These are phyloP conservation scores for Erodium moschatum DNA, from an alignment of 441 rosid species.

Conservation along the genomic window DNA sequence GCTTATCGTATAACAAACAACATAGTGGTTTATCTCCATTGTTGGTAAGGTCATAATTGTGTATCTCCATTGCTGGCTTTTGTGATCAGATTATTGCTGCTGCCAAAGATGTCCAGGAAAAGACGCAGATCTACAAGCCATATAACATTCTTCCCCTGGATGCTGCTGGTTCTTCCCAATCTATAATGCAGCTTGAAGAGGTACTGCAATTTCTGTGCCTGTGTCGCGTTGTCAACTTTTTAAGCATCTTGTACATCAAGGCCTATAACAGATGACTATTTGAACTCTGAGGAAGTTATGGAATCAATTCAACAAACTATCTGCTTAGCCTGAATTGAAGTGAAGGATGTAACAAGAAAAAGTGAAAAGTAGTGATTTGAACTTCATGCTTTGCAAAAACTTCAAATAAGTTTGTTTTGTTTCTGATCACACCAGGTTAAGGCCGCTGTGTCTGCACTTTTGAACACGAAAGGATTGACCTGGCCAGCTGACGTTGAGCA, in stretches of 20 bases:
- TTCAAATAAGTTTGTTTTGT: background rate
- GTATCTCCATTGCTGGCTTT: constrained; percentile 41
- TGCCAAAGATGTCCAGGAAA: constrained; percentile 96
- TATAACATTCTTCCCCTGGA: constrained; percentile 95
- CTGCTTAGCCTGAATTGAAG: background rate
- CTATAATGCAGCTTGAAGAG: constrained; percentile 95
- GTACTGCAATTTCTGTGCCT: constrained; percentile 23
- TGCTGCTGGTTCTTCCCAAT: constrained; percentile 82
- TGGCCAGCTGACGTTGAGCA: constrained; percentile 72
- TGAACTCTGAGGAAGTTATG: background rate
- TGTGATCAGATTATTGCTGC: constrained; percentile 82
- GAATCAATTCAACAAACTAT: background rate
- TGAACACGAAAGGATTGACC: constrained; percentile 74
- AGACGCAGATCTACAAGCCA: constrained; percentile 84
- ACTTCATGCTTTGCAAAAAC: background rate
- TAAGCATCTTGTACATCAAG: background rate
- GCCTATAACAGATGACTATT: constrained; percentile 17
- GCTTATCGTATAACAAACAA: background rate
- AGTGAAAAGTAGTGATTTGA: background rate
- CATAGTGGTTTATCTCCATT: constrained; percentile 9
- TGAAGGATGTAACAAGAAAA: background rate
- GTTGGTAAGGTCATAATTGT: background rate
- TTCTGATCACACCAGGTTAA: constrained; percentile 3
- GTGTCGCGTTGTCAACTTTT: background rate
- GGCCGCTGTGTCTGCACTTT: constrained; percentile 84